A percentile compares a stretch with the other conserved stretches of the same genome.
These are phyloP conservation scores for Clarireedia homoeocarpa DNA, from an alignment of 2,329 filamentous ascomycete genomes.

Conservation along the genomic window DNA sequence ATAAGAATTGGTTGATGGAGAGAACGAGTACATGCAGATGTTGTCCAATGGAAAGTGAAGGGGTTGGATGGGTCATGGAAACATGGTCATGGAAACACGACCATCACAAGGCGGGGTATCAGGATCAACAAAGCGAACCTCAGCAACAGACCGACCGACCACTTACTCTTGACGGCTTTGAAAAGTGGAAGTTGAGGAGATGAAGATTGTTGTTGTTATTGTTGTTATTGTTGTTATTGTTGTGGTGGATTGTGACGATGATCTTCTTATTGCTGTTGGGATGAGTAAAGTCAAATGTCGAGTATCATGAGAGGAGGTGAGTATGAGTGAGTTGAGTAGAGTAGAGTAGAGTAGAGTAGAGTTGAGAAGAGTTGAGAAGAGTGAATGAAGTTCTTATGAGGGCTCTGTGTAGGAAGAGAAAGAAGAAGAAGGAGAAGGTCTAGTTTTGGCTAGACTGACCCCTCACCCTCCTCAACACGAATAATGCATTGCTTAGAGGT, in stretches of 20 bases:
- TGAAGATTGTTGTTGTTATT: not conserved
- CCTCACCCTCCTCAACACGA: not conserved
- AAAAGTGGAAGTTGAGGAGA: not conserved
- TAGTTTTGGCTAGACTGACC: not conserved
- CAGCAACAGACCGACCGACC: not conserved
- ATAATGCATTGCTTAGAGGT: not conserved
- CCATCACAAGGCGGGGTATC: constrained; percentile 3
- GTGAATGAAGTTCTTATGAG: too few species aligned
- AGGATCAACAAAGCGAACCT: constrained; percentile 1
- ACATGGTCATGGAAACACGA: not conserved
- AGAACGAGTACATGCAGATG: not conserved
- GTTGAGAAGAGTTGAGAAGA: too few species aligned
- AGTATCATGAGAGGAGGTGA: not conserved
- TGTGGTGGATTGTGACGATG: not conserved
- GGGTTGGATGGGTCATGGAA: not conserved
- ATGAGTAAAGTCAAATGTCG: not conserved
- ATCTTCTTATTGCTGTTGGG: not conserved
- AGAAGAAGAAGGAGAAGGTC: not conserved
- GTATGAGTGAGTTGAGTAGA: not conserved
- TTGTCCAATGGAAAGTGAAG: constrained; percentile 5
- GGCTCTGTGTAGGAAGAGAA: too few species aligned
- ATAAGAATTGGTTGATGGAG: constrained; percentile 8
- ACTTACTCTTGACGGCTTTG: constrained; percentile 10
- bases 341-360: not conserved
- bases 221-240: not conserved